Evolutionary conservation across 2,329 filamentous ascomycete species (phyloP), one percentile per base, ranked within the genome.

Genomic region (Microcera coccophila): DNA sequence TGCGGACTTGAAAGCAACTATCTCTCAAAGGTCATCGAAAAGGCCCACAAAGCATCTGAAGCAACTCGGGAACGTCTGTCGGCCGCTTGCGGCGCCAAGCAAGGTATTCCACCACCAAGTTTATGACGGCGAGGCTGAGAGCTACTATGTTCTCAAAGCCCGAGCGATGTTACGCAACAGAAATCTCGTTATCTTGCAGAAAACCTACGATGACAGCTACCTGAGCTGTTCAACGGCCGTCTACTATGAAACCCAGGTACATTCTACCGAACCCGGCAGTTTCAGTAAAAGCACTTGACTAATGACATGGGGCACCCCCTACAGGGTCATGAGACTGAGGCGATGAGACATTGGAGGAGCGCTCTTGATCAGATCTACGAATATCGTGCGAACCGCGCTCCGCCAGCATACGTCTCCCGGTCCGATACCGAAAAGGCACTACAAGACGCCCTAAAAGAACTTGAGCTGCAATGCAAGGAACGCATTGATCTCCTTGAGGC

Each of bases 151-250:
- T 47, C 34, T 47, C 44, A 21, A 34, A 31, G 42, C 43, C 43
- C 52, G 52, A 65, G 69, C 60, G 54, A 79, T 80, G 76, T 73
- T 75, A 63, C 71, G 70, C 58, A 76, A 68, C 62, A 75, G 68
- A 60, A 67, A 66, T 49, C 76, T 82, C 62, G 82, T 85, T 67
- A 82, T 82, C 49, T 81, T 96, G 66, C 91, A 97, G 71, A 96
- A 95, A 78, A 95, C 90, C 42, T 97, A 97, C 70, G 91, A 97
- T 71, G 90, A 97, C 67, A 90, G 87, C 67, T 96, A 95, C 69
- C 71, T 96, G 57, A 90, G 85, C 62, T 96, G 90, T 69, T 96
- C 90, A 12, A 97, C 90, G 2, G 91, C 91, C 29, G 87, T 95
- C 40, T 96, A 95, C 70, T 96, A 95, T 66, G 93, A 98, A 71